A percentile compares a stretch with the other conserved stretches of the same genome.
phyloP scores from a whole-genome alignment of 2,329 filamentous ascomycete species.

The Ceratocystis variospora region DNA sequence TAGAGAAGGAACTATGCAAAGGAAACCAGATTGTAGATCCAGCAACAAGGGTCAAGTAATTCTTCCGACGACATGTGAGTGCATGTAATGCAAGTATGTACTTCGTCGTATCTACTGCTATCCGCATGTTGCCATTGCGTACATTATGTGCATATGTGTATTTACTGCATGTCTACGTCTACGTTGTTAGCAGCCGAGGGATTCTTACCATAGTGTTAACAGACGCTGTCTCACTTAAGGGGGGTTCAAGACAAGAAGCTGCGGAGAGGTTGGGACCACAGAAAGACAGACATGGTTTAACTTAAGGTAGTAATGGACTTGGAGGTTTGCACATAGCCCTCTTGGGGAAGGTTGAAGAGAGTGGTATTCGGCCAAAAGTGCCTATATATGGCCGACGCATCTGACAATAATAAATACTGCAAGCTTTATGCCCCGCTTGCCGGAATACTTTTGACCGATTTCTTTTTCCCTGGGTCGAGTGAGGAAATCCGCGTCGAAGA shows the following conservation, averaged over 20 bases:
- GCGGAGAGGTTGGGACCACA: neutral
- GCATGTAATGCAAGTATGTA: neutral
- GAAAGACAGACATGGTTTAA: neutral
- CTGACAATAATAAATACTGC: neutral
- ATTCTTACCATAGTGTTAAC: neutral
- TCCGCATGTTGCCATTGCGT: neutral
- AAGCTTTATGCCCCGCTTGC: neutral
- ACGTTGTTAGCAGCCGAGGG: neutral
- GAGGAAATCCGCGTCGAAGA: neutral
- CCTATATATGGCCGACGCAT: neutral
- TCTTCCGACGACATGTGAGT: neutral
- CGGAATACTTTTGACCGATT: neutral
- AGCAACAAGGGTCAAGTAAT: neutral
- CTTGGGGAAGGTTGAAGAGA: neutral
- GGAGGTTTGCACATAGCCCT: neutral
- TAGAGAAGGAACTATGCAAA: neutral
- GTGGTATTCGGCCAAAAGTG: neutral
- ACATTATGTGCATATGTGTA: neutral
- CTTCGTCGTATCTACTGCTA: neutral
- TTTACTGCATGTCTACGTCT: neutral
- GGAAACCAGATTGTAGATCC: neutral
- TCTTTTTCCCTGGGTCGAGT: neutral
- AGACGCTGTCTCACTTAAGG: neutral
- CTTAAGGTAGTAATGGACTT: neutral
- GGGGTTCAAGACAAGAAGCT: neutral